Evolutionary conservation across 1,139 yeast species (phyloP).

Genomic region (Geotrichum histeridarum): DNA sequence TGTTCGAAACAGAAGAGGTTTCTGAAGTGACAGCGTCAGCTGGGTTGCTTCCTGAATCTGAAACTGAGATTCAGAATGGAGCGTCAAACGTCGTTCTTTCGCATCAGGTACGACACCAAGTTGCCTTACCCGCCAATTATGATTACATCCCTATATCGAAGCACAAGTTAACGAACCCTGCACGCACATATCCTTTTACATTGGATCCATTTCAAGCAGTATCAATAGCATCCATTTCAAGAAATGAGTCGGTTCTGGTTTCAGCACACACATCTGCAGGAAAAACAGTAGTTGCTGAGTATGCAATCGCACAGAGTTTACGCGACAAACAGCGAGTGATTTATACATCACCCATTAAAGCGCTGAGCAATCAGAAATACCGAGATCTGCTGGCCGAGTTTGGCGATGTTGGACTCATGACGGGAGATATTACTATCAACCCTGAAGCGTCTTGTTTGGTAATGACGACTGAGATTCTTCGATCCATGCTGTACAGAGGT

Average conservation of each 20-base stretch:
- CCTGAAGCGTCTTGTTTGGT: constrained; percentile 95
- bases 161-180: constrained; percentile 56
- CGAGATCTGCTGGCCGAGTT: constrained; percentile 80
- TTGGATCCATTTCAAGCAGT: constrained; percentile 96
- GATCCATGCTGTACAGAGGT: constrained; percentile 94
- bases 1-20: constrained; percentile 85
- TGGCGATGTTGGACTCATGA: constrained; percentile 88
- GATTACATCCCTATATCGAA: constrained; percentile 84
- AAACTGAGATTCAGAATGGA: constrained; percentile 27
- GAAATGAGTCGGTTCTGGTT: constrained; percentile 91
- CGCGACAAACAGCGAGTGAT: constrained; percentile 88
- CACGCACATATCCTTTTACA: constrained; percentile 84
- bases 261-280: constrained; percentile 97
- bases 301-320: constrained; percentile 89
- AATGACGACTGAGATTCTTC: constrained; percentile 94
- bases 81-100: constrained; percentile 54
- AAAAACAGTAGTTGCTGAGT: constrained; percentile 88
- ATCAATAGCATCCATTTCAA: constrained; percentile 87
- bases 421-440: constrained; percentile 97
- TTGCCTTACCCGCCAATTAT: constrained; percentile 88
- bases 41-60: constrained; percentile 51
- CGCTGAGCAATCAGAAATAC: constrained; percentile 87
- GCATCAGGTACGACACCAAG: constrained; percentile 98
- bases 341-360: constrained; percentile 90
- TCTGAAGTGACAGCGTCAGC: constrained; percentile 77